A percentile compares a stretch with the other conserved stretches of the same genome.
phyloP scores from a whole-genome alignment of 495 filamentous ascomycete genomes.

The Aspergillus hancockii region DNA sequence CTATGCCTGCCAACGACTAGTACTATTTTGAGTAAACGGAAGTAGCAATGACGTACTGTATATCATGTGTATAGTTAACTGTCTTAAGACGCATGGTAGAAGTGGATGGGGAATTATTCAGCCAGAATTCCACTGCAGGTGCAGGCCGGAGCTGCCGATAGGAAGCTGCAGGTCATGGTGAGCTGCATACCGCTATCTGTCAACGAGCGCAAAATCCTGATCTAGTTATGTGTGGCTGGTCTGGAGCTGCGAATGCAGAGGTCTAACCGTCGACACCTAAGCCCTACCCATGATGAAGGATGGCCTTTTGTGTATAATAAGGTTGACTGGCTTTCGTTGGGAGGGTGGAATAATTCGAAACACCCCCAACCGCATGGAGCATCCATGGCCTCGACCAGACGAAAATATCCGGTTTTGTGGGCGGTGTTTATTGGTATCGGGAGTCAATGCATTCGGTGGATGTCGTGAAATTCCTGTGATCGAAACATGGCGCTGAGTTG shows the following conservation, averaged over 20 bases:
- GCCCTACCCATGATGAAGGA: neutral
- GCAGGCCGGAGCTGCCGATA: slow-evolving; percentile 1
- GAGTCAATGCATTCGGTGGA: neutral
- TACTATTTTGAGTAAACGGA: neutral
- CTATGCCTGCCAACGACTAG: neutral
- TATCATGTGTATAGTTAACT: neutral
- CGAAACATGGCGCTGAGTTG: neutral
- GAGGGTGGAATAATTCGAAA: neutral
- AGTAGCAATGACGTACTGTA: neutral
- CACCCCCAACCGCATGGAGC: neutral
- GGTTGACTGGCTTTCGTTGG: neutral
- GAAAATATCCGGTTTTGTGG: neutral
- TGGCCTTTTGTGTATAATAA: neutral
- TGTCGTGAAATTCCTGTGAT: neutral
- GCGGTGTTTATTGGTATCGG: neutral
- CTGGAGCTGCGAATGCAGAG: neutral
- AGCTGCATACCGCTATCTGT: neutral
- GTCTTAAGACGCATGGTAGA: neutral
- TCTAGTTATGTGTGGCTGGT: neutral
- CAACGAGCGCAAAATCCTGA: neutral
- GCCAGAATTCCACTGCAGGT: neutral
- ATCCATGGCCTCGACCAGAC: neutral
- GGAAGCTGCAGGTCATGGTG: neutral
- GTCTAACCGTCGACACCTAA: neutral
- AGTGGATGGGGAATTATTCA: neutral